Base-by-base conservation (phyloP, 768 basidiomycete species). In the Mycena maculata region DNA sequence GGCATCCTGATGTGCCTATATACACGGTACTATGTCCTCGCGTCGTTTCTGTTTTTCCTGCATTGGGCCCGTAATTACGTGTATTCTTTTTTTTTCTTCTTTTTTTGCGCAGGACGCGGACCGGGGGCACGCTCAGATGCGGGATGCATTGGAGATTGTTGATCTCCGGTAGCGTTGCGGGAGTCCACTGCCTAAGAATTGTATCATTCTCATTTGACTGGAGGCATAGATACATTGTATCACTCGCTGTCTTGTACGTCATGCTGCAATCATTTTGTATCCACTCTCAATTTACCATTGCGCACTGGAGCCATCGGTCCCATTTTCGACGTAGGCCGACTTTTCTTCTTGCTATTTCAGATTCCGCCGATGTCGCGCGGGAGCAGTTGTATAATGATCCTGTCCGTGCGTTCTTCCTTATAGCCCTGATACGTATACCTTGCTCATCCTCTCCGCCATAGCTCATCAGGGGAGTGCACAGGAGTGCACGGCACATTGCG, bases 61-160 rank as follows among this genome's bases (percentile, higher is more conserved):
- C n/a, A n/a, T n/a, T n/a, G 49, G 31, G 4, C 41, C 18, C n/a
- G n/a, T n/a, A n/a, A n/a, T 54, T 9, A 13, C 68, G 53, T 47
- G 41, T 48, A 48, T 31, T 33, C 44, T 45, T 44, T n/a, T n/a
- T n/a, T n/a, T n/a, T n/a, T n/a, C n/a, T n/a, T n/a, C n/a, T n/a
- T n/a, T n/a, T n/a, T n/a, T n/a, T n/a, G n/a, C n/a, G n/a, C 71
- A 94, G 90, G 94, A 95, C 71, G 92, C 91, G 30, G 93, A 94
- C 73, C 92, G 89, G 75, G 91, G 91, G 0, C 94, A 96, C 76
- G 92, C 94, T 16, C 86, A 88, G 73, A 91, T 92, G 84, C 89
- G 86, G 69, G 90, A 92, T 54, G 77, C 86, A 1, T 78, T 95
- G 55, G 94, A 95, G 78, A 93, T 94, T 62, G 90, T 94, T 22